Percentiles rank a stretch among this genome's conserved stretches.
Conservation (phyloP, 192 early-diverging fungal genomes). For the Cetraspora pellucida region DNA sequence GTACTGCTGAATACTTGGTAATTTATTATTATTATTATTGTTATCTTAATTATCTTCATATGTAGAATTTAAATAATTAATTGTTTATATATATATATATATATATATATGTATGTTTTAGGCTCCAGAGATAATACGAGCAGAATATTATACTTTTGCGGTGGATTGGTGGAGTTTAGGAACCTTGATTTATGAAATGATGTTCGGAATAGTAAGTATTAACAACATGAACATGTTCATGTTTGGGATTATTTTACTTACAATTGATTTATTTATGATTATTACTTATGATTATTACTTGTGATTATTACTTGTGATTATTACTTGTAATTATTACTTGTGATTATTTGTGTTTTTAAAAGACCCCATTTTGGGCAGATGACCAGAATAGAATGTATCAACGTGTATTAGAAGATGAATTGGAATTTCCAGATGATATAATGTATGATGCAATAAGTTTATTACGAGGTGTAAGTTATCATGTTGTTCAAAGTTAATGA, state of each 20-base stretch:
- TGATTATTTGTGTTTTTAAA: too few species aligned
- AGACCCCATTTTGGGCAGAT: conserved; percentile 63
- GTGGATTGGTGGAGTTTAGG: conserved; percentile 96
- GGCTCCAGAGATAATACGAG: conserved; percentile 79
- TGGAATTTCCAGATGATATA: conserved; percentile 53
- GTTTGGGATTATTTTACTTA: not conserved
- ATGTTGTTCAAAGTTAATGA: too few species aligned
- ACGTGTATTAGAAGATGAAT: conserved; percentile 55
- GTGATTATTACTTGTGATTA: too few species aligned
- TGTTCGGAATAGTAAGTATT: conserved; percentile 65
- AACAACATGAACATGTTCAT: not conserved
- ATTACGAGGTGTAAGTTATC: conserved; percentile 46
- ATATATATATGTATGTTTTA: conserved; percentile 8
- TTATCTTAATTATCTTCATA: too few species aligned
- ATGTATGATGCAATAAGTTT: conserved; percentile 49
- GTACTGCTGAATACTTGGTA: conserved; percentile 77
- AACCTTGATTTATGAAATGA: conserved; percentile 91
- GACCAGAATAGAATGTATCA: conserved; percentile 62
- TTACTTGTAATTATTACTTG: too few species aligned
- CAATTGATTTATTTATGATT: not conserved
- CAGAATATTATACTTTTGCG: conserved; percentile 63
- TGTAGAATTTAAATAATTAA: not conserved
- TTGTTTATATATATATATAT: not conserved
- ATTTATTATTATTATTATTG: not conserved
- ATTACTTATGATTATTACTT: not conserved